A percentile compares a stretch with the other conserved stretches of the same genome.
Conservation (phyloP, 2,329 filamentous ascomycete species). For the Hypoxylon sp. region DNA sequence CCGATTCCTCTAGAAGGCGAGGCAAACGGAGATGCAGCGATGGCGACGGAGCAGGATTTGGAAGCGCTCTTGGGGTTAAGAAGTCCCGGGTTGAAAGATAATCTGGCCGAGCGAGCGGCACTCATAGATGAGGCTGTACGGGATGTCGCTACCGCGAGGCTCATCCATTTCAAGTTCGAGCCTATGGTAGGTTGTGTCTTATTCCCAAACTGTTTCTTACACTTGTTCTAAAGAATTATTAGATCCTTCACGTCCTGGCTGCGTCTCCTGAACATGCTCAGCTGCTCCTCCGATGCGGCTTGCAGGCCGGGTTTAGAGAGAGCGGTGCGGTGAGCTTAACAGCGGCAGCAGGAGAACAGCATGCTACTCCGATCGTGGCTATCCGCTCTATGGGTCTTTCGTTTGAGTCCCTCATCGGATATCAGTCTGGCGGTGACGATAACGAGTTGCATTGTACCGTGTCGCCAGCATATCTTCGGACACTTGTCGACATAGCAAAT, state of each 20-base stretch:
- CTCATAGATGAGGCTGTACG: conserved; percentile 38
- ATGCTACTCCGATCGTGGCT: conserved; percentile 79
- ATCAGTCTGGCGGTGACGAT: conserved; percentile 59
- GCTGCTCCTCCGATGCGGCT: conserved; percentile 79
- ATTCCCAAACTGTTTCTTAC: background rate
- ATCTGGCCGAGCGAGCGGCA: conserved; percentile 51
- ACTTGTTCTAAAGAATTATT: conserved; percentile 11
- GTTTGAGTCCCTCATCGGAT: conserved; percentile 85
- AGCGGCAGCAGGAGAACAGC: conserved; percentile 53
- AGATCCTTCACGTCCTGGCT: conserved; percentile 92
- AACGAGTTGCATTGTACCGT: conserved; percentile 66
- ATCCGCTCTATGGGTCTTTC: conserved; percentile 86
- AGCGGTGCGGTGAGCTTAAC: conserved; percentile 83
- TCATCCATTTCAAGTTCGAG: conserved; percentile 92
- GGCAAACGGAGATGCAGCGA: conserved; percentile 23
- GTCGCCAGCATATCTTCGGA: conserved; percentile 75
- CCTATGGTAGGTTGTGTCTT: conserved; percentile 79
- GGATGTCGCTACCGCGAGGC: conserved; percentile 58
- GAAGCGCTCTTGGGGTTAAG: conserved; percentile 53
- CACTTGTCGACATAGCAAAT: conserved; percentile 79
- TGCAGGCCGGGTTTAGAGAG: conserved; percentile 89
- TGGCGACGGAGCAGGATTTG: conserved; percentile 39
- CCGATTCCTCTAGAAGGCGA: conserved; percentile 63
- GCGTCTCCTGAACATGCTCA: conserved; percentile 83
- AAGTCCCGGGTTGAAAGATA: conserved; percentile 40